Conservation (phyloP, 306 rosid species). For the Oxytropis ochrocephala region DNA sequence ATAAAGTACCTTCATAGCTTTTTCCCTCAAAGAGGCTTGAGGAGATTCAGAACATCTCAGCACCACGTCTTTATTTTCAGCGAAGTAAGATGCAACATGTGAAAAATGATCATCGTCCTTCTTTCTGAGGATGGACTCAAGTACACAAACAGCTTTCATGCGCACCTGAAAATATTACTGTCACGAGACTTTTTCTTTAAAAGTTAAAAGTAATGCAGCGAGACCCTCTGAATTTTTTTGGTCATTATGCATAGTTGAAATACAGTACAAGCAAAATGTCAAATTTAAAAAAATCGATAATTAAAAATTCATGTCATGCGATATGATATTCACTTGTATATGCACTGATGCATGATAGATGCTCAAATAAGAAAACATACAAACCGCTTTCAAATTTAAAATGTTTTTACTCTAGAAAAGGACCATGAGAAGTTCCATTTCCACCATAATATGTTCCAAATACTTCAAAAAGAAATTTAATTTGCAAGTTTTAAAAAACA, state of each 20-base stretch:
- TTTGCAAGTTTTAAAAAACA: neutral
- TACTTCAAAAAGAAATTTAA: neutral
- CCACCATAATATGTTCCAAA: neutral
- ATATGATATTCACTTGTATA: neutral
- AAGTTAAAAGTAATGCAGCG: neutral
- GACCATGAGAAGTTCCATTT: neutral
- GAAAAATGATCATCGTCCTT: constrained; percentile 68
- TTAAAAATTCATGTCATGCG: neutral
- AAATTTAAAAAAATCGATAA: neutral
- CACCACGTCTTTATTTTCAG: constrained; percentile 64
- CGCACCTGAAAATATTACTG: constrained; percentile 63
- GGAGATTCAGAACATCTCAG: constrained; percentile 90
- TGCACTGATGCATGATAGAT: neutral
- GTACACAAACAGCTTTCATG: constrained; percentile 95
- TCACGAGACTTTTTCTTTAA: neutral
- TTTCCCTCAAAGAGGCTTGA: constrained; percentile 89
- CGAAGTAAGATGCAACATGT: constrained; percentile 56
- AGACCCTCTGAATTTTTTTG: neutral
- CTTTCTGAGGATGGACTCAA: constrained; percentile 80
- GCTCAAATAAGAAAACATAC: neutral
- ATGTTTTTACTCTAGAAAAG: neutral
- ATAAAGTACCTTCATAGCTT: constrained; percentile 72
- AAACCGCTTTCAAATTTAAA: neutral
- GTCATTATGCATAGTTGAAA: neutral
- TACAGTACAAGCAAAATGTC: neutral